phyloP scores from a whole-genome alignment of 352 stramenopile species.

The Phytophthora pistaciae region DNA sequence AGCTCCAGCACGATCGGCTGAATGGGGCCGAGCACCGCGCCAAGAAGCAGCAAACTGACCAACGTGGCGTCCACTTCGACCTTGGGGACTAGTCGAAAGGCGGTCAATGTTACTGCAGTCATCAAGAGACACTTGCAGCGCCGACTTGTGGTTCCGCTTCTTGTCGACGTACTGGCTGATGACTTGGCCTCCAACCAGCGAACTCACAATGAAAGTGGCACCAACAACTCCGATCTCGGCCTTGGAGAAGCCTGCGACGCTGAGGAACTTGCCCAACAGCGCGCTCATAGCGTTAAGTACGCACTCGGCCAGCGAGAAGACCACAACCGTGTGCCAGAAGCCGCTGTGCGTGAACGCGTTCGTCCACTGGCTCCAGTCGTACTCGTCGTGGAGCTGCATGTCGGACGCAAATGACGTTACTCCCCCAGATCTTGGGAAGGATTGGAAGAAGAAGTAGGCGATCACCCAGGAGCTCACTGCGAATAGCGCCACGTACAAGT shows the following conservation, averaged over 20 bases:
- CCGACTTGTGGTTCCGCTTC: conserved; percentile 57
- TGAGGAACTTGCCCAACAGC: conserved; percentile 75
- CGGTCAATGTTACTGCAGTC: conserved; percentile 38
- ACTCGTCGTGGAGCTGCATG: conserved; percentile 69
- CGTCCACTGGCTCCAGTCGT: conserved; percentile 81
- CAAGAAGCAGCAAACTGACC: conserved; percentile 54
- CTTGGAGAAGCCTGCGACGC: conserved; percentile 68
- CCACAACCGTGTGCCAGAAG: conserved; percentile 69
- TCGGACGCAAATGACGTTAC: conserved; percentile 59
- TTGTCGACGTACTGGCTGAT: conserved; percentile 68
- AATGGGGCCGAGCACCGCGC: conserved; percentile 64
- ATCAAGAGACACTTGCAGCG: conserved; percentile 61
- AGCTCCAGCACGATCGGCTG: conserved; percentile 73
- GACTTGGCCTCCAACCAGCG: conserved; percentile 75
- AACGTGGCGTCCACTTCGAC: conserved; percentile 36
- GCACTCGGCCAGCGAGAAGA: conserved; percentile 76
- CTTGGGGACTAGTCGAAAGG: conserved; percentile 55
- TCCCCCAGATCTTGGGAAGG: conserved; percentile 48
- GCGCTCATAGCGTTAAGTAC: conserved; percentile 78
- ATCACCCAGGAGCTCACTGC: conserved; percentile 34
- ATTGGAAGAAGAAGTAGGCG: conserved; percentile 50
- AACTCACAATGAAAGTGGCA: conserved; percentile 75
- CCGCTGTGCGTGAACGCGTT: conserved; percentile 70
- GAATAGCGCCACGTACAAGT: conserved; percentile 52
- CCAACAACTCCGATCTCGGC: conserved; percentile 70